Percentiles rank a stretch among this genome's conserved stretches.
These are phyloP conservation scores for Pyrenophora tritici-repentis DNA, from an alignment of 2,329 filamentous ascomycete species.

Conservation along the genomic window DNA sequence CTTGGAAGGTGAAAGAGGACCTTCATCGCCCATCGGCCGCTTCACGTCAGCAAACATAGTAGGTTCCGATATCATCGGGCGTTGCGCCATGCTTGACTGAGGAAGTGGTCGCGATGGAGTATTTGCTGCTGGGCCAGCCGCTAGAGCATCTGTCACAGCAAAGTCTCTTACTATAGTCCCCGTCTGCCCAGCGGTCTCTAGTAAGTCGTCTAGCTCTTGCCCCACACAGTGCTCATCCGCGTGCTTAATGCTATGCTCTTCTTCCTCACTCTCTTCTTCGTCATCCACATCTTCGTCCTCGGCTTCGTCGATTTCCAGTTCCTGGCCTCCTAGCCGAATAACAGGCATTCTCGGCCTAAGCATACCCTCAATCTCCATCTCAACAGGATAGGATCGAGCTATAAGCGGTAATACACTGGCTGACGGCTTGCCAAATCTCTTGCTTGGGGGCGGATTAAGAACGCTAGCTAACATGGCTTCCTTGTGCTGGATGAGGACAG, in stretches of 20 bases:
- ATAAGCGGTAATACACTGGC: constrained; percentile 82
- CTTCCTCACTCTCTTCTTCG: constrained; percentile 55
- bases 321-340: constrained; percentile 37
- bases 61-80: neutral
- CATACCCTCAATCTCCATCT: constrained; percentile 73
- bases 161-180: constrained; percentile 19
- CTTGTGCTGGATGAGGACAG: constrained; percentile 71
- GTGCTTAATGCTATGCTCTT: constrained; percentile 1
- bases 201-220: constrained; percentile 32
- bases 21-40: constrained; percentile 28
- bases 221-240: constrained; percentile 55
- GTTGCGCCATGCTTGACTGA: neutral
- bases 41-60: constrained; percentile 22
- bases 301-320: constrained; percentile 29
- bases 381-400: constrained; percentile 65
- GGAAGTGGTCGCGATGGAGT: neutral
- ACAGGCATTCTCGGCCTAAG: constrained; percentile 58
- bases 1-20: constrained; percentile 35
- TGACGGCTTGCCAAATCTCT: constrained; percentile 63
- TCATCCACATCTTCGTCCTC: constrained; percentile 23
- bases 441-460: constrained; percentile 72
- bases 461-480: constrained; percentile 80
- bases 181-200: constrained; percentile 24
- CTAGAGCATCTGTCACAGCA: constrained; percentile 19
- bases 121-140: neutral